Conservation (phyloP, 176 grass and related monocot species). For the Tillandsia fasciculata region DNA sequence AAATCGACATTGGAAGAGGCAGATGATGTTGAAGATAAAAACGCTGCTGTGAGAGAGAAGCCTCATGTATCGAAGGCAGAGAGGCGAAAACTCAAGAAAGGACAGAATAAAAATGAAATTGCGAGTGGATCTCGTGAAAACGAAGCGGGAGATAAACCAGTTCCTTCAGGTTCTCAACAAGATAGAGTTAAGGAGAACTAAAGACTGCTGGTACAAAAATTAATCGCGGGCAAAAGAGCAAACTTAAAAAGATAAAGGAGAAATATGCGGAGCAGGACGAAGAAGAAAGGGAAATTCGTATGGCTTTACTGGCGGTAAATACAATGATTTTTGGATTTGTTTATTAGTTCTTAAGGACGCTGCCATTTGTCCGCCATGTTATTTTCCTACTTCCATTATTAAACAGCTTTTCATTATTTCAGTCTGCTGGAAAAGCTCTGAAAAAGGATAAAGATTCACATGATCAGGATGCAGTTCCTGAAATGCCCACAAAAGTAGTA, state of each 20-base stretch:
- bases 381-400: not conserved
- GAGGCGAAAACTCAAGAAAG: slow-evolving; percentile 91
- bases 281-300: slow-evolving; percentile 88
- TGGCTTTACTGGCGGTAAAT: slow-evolving; percentile 88
- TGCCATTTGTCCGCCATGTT: not conserved
- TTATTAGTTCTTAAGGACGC: slow-evolving; percentile 2
- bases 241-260: slow-evolving; percentile 98
- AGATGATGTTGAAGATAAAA: slow-evolving; percentile 45
- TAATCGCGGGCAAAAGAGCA: slow-evolving; percentile 75
- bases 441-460: slow-evolving; percentile 61
- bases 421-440: slow-evolving; percentile 82
- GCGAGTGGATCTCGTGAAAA: slow-evolving; percentile 25
- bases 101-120: slow-evolving; percentile 32
- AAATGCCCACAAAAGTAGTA: slow-evolving; percentile 35
- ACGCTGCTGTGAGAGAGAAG: slow-evolving; percentile 50
- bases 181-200: slow-evolving; percentile 31
- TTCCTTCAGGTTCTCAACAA: slow-evolving; percentile 23
- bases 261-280: slow-evolving; percentile 95
- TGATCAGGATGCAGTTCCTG: slow-evolving; percentile 27
- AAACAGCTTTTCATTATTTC: slow-evolving; percentile 14
- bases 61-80: slow-evolving; percentile 91
- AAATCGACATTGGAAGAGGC: slow-evolving; percentile 31
- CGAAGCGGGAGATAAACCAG: slow-evolving; percentile 25
- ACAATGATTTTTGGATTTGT: slow-evolving; percentile 12
- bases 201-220: slow-evolving; percentile 49